Evolutionary conservation across 2,329 filamentous ascomycete species (phyloP).

Genomic region (Epichloe sylvatica): DNA sequence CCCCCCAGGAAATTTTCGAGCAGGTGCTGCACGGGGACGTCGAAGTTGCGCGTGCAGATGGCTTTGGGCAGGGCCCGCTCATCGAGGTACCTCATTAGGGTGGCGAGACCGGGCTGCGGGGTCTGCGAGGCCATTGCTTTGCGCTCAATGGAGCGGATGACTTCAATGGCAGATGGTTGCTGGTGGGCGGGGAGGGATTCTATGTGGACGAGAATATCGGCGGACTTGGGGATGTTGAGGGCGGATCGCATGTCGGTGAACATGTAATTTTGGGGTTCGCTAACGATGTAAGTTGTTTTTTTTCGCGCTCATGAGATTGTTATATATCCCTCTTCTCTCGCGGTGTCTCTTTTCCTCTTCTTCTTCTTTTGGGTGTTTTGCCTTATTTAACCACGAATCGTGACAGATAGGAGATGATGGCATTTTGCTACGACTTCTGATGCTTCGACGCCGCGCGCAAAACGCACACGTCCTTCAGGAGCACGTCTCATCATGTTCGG

Average conservation of each 20-base stretch:
- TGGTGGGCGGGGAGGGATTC: slow-evolving; percentile 50
- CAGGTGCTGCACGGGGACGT: slow-evolving; percentile 60
- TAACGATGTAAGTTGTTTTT: slow-evolving; percentile 21
- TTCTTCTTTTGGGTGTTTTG: no score
- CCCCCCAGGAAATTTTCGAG: slow-evolving; percentile 57
- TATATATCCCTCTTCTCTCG: no score
- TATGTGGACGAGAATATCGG: slow-evolving; percentile 84
- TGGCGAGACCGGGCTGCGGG: slow-evolving; percentile 64
- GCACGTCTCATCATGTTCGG: no score
- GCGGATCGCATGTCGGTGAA: slow-evolving; percentile 71
- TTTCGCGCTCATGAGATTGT: background rate
- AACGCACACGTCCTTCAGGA: no score
- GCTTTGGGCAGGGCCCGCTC: slow-evolving; percentile 53
- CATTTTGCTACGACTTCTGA: no score
- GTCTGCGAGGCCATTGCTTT: slow-evolving; percentile 65
- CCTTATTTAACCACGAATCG: no score
- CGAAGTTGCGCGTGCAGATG: slow-evolving; percentile 92
- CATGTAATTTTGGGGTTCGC: slow-evolving; percentile 90
- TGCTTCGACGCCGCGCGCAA: no score
- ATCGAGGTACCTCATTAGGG: slow-evolving; percentile 75
- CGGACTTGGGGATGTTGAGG: slow-evolving; percentile 55
- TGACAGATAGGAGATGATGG: no score
- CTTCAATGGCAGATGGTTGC: slow-evolving; percentile 52
- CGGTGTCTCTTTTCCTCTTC: accelerated
- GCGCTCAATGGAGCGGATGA: slow-evolving; percentile 68